A percentile compares a stretch with the other conserved stretches of the same genome.
Evolutionary conservation across 331 rosid species (phyloP).

Genomic region (Acacia pycnantha): DNA sequence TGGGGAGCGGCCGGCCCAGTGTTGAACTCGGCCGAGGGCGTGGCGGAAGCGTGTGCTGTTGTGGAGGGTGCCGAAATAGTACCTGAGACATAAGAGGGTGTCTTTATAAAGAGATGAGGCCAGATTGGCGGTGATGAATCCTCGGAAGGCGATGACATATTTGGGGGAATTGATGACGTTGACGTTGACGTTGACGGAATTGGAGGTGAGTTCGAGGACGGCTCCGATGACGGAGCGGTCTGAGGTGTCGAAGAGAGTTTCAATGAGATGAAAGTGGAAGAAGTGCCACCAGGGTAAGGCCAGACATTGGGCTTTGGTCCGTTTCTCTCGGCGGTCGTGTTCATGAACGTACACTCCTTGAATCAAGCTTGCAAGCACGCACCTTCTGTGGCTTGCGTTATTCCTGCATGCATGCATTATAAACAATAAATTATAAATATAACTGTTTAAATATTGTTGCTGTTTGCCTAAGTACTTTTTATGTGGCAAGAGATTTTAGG

Average conservation of each 20-base stretch:
- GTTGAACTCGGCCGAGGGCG: neutral
- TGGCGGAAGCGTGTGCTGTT: slow-evolving; percentile 4
- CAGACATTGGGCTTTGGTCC: neutral
- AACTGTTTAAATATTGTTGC: neutral
- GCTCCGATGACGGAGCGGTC: slow-evolving; percentile 25
- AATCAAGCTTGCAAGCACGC: slow-evolving; percentile 32
- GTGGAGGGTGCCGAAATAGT: slow-evolving; percentile 22
- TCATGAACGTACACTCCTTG: slow-evolving; percentile 27
- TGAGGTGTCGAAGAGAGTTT: neutral
- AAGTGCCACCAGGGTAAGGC: slow-evolving; percentile 32
- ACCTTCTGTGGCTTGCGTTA: slow-evolving; percentile 20
- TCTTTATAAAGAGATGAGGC: slow-evolving; percentile 20
- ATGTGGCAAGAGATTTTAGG: neutral
- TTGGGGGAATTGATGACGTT: neutral
- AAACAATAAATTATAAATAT: neutral
- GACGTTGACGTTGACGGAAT: neutral
- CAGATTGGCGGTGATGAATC: neutral
- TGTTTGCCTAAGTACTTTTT: neutral
- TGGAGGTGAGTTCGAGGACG: slow-evolving; percentile 12
- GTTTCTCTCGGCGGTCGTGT: neutral
- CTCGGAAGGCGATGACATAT: slow-evolving; percentile 39
- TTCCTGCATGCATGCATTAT: slow-evolving; percentile 17
- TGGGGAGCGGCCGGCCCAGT: neutral
- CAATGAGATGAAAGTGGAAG: slow-evolving; percentile 27
- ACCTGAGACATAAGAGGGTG: slow-evolving; percentile 8